Evolutionary conservation across 2,329 filamentous ascomycete species (phyloP).

Genomic region (Sordariomycetes sp.): DNA sequence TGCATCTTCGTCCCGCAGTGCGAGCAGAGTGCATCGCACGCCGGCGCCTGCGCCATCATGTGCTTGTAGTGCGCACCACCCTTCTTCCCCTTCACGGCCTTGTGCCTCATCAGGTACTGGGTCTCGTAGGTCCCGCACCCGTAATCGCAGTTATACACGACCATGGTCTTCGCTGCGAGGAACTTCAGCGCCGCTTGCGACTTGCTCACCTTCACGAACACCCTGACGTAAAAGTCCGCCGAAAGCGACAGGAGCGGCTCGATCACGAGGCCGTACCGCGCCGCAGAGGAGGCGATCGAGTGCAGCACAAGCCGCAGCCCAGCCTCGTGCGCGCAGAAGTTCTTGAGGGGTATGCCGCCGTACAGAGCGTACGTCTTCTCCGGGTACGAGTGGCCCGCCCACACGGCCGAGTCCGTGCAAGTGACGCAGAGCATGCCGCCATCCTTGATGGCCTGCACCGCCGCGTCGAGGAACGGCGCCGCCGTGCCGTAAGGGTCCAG

Average conservation of each 20-base stretch:
- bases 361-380: slow-evolving; percentile 95
- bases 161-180: slow-evolving; percentile 80
- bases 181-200: slow-evolving; percentile 85
- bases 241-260: slow-evolving; percentile 87
- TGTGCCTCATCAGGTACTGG: slow-evolving; percentile 66
- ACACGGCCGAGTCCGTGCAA: slow-evolving; percentile 92
- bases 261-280: slow-evolving; percentile 76
- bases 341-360: slow-evolving; percentile 79
- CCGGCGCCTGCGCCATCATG: slow-evolving; percentile 60
- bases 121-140: slow-evolving; percentile 90
- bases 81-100: slow-evolving; percentile 50
- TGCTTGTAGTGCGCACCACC: slow-evolving; percentile 73
- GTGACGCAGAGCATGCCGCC: slow-evolving; percentile 90
- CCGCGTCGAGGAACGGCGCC: slow-evolving; percentile 82
- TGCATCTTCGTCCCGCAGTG: slow-evolving; percentile 86
- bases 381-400: slow-evolving; percentile 85
- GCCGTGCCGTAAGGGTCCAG: slow-evolving; percentile 94
- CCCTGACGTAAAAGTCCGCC: slow-evolving; percentile 87
- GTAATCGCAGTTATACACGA: slow-evolving; percentile 80
- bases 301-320: slow-evolving; percentile 81
- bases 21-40: slow-evolving; percentile 54
- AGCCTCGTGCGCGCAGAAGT: slow-evolving; percentile 76
- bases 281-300: slow-evolving; percentile 68
- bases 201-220: slow-evolving; percentile 75
- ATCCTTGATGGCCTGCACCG: slow-evolving; percentile 70